phyloP scores from a whole-genome alignment of 139 green algal genomes.

The Chlamydomonas sp. region DNA sequence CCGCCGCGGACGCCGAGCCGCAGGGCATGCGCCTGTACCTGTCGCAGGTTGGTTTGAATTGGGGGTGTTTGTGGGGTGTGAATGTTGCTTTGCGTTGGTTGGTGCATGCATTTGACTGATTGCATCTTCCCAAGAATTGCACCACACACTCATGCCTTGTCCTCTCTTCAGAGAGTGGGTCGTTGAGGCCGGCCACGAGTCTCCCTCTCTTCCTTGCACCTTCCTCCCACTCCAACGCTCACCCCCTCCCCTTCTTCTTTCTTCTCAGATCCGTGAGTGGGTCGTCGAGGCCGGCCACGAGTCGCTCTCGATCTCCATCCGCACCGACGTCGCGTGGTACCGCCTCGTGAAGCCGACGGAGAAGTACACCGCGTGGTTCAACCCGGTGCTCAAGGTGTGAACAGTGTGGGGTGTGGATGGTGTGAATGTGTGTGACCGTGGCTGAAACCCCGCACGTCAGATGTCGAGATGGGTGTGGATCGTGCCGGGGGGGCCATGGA shows the following conservation, averaged over 20 bases:
- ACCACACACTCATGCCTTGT: too few species aligned
- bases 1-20: conserved; percentile 15
- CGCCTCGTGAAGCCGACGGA: conserved; percentile 49
- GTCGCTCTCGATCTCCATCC: conserved; percentile 83
- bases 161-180: too few species aligned
- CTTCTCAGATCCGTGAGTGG: conserved; percentile 92
- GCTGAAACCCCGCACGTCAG: too few species aligned
- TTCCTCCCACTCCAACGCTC: too few species aligned
- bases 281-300: conserved; percentile 78
- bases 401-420: background rate
- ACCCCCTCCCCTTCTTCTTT: conserved; percentile 20
- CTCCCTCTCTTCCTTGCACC: background rate
- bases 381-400: conserved; percentile 34
- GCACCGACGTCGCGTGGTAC: conserved; percentile 91
- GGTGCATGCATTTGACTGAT: too few species aligned
- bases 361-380: conserved; percentile 77
- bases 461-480: too few species aligned
- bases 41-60: too few species aligned
- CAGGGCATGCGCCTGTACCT: conserved; percentile 78
- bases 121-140: too few species aligned
- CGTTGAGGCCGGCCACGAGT: background rate
- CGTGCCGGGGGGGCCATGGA: too few species aligned
- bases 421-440: too few species aligned
- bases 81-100: too few species aligned
- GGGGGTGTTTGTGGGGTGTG: background rate